Evolutionary conservation across 2,329 filamentous ascomycete species (phyloP), one percentile per base, ranked within the genome.

Genomic region (Ophiostoma piceae): DNA sequence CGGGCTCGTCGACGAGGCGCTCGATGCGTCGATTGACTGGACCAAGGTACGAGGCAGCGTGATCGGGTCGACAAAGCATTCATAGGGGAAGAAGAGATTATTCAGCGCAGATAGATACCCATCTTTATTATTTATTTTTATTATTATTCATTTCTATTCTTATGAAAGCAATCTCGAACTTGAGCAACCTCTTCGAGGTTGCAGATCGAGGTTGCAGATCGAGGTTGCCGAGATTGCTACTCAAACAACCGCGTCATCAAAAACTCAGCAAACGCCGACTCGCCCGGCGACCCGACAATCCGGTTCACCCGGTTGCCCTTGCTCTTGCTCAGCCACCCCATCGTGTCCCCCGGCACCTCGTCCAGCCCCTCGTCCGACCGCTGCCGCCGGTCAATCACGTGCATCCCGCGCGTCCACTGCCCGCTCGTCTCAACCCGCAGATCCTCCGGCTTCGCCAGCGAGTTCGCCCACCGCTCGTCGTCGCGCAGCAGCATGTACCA

Each of bases 401-500:
- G 94, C 89, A 95, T 94, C 1, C 95, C 94, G 70, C 92, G 84
- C 65, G 94, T 96, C 95, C 95, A 99, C 81, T 98, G 95, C 1
- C 94, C 95, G 2, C 86, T 82, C 0, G 93, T 96, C 80, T 99
- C 95, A 57, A 99, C 83, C 26, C 95, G 86, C 70, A 99, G 90
- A 77, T 99, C 95, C 78, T 96, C 90, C 0, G 83, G 87, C 70
- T 84, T 82, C 16, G 81, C 78, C 1, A 85, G 82, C 19, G 82
- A 77, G 77, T 83, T 84, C 12, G 65, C 6, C 88, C 88, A 91
- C 39, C 78, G 79, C 22, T 85, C 82, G 70, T 88, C 81, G 72
- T 83, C 84, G 72, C 80, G 82, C 8, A 88, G 89, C 71, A 94
- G 77, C 78, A 90, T 86, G 78, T 94, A 94, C 90, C 90, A 94